These are phyloP conservation scores for Comarum palustre DNA, from an alignment of 306 rosid species.

Conservation along the genomic window DNA sequence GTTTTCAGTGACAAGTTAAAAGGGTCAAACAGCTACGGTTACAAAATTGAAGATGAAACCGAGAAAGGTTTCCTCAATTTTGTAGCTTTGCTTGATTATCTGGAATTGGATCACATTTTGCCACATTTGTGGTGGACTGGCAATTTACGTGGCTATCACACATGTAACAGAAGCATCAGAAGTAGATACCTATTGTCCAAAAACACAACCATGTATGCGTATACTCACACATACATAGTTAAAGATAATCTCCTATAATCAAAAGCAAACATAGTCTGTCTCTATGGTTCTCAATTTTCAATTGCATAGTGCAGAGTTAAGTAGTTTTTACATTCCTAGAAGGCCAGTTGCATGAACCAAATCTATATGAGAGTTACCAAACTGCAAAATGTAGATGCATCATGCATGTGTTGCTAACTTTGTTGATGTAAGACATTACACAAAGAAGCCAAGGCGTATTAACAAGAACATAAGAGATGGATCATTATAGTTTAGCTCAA, in stretches of 20 bases:
- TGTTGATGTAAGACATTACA: neutral
- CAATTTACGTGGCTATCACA: constrained; percentile 9
- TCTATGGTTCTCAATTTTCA: neutral
- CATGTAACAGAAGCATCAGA: neutral
- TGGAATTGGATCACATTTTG: constrained; percentile 12
- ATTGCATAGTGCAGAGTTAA: neutral
- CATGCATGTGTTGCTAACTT: neutral
- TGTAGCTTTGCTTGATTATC: too few relatives aligned
- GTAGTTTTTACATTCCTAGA: neutral
- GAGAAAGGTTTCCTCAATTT: neutral
- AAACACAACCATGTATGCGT: neutral
- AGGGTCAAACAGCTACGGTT: neutral
- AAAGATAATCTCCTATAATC: neutral
- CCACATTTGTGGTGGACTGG: constrained; percentile 18
- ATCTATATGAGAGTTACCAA: neutral
- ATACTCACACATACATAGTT: neutral
- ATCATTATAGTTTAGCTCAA: too few relatives aligned
- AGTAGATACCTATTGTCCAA: neutral
- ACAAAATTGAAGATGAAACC: neutral
- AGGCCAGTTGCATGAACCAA: neutral
- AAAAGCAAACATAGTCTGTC: neutral
- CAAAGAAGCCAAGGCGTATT: neutral
- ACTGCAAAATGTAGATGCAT: neutral
- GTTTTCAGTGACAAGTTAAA: constrained; percentile 7
- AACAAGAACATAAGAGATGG: neutral